A percentile compares a stretch with the other conserved stretches of the same genome.
phyloP scores from a whole-genome alignment of 1,139 yeast genomes.

The Taiozyma sp. region DNA sequence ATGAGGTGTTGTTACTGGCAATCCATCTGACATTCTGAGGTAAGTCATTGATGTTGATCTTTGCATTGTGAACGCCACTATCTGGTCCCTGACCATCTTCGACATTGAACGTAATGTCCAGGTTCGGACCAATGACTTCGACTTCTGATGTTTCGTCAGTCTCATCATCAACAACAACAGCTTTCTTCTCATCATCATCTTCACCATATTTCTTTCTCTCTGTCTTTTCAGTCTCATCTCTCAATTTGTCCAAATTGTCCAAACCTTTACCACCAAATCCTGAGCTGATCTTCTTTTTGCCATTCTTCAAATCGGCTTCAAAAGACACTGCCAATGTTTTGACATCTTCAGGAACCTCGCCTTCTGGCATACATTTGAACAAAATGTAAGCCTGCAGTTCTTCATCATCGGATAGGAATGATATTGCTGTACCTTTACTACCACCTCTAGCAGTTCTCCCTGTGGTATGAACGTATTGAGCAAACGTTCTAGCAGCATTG shows the following conservation, averaged over 20 bases:
- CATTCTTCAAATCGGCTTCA: conserved; percentile 58
- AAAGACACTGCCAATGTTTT: conserved; percentile 52
- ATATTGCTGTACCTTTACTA: conserved; percentile 65
- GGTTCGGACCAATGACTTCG: conserved; percentile 41
- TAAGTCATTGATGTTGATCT: conserved; percentile 75
- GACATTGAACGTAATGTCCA: conserved; percentile 37
- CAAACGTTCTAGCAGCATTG: conserved; percentile 90
- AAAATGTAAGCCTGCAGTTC: conserved; percentile 72
- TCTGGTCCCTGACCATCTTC: conserved; percentile 41
- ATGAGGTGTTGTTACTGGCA: conserved; percentile 66
- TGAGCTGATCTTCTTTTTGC: conserved; percentile 59
- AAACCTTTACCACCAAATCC: conserved; percentile 97
- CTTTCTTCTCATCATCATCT: conserved; percentile 26
- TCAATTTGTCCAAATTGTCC: conserved; percentile 66
- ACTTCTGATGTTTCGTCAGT: conserved; percentile 10
- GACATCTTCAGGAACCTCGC: conserved; percentile 44
- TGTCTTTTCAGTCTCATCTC: conserved; percentile 51
- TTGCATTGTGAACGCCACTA: conserved; percentile 61
- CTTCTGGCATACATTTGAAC: conserved; percentile 53
- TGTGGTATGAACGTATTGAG: conserved; percentile 93
- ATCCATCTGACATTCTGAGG: conserved; percentile 86
- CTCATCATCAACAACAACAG: conserved; percentile 14
- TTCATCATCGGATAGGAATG: conserved; percentile 64
- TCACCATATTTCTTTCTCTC: conserved; percentile 42
- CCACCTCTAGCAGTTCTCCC: conserved; percentile 96